Percentiles rank a stretch among this genome's conserved stretches.
Conservation (phyloP, 2,329 filamentous ascomycete species). For the Lasiodiplodia citricola region DNA sequence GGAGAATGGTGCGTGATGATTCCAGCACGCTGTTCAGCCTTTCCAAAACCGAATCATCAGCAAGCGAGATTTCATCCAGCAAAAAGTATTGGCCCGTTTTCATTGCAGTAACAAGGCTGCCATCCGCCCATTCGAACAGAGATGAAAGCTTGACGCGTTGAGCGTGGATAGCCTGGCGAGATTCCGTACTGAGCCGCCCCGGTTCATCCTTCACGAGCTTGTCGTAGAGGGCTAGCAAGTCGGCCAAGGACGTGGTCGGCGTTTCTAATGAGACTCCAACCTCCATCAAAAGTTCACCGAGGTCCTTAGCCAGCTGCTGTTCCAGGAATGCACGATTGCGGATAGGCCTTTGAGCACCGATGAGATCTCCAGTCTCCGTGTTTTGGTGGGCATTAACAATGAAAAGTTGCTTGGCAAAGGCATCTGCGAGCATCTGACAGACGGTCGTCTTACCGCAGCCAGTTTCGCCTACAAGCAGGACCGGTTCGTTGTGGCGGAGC, state of each 20-base stretch:
- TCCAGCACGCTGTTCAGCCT: conserved; percentile 96
- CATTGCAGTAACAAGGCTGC: conserved; percentile 93
- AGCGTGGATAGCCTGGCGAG: conserved; percentile 35
- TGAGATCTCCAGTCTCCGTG: conserved; percentile 94
- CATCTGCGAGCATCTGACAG: conserved; percentile 87
- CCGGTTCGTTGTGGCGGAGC: conserved; percentile 87
- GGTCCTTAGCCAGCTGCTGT: conserved; percentile 66
- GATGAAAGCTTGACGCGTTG: conserved; percentile 71
- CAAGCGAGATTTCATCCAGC: conserved; percentile 95
- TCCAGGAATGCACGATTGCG: conserved; percentile 80
- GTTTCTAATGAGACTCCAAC: not conserved
- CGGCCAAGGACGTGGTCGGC: conserved; percentile 31
- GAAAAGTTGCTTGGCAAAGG: conserved; percentile 74
- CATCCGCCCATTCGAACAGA: conserved; percentile 95
- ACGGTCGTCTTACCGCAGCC: conserved; percentile 98
- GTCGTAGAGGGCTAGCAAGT: conserved; percentile 66
- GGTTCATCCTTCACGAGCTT: conserved; percentile 53
- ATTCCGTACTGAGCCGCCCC: conserved; percentile 52
- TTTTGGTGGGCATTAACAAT: conserved; percentile 99
- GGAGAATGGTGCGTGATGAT: conserved; percentile 79
- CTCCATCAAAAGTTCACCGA: conserved; percentile 50
- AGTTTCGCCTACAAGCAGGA: conserved; percentile 93
- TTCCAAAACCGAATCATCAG: conserved; percentile 96
- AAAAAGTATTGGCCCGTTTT: conserved; percentile 87
- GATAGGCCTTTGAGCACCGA: conserved; percentile 90